Evolutionary conservation across 2,329 filamentous ascomycete genomes (phyloP).

Genomic region (Diaporthe longicolla): DNA sequence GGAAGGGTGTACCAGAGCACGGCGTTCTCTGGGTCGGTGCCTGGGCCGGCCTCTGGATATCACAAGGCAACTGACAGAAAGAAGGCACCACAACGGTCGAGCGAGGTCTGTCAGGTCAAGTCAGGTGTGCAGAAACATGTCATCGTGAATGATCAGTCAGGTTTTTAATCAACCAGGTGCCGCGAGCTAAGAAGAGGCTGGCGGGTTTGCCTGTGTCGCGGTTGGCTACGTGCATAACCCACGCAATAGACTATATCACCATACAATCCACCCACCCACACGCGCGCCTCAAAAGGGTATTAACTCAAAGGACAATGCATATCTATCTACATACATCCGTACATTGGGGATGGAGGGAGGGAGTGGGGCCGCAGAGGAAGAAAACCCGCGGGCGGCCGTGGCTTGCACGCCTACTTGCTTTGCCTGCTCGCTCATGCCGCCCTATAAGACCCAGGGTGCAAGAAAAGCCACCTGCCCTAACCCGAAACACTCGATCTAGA

Average conservation of each 20-base stretch:
- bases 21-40: not conserved
- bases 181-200: not conserved
- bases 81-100: not conserved
- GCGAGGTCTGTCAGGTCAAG: not conserved
- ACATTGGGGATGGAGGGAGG: not conserved
- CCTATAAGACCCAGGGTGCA: no score
- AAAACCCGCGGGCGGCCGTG: conserved; percentile 15
- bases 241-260: not conserved
- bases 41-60: not conserved
- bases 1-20: conserved; percentile 7
- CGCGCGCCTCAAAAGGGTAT: not conserved
- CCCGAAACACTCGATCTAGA: not conserved
- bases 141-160: not conserved
- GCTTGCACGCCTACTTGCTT: not conserved
- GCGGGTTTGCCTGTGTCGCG: not conserved
- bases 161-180: conserved; percentile 4
- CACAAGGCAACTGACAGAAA: no score
- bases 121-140: not conserved
- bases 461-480: not conserved
- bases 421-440: not conserved
- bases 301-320: not conserved
- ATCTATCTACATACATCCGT: conserved; percentile 6
- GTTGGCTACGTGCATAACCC: conserved; percentile 23
- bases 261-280: not conserved
- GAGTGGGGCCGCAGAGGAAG: not conserved